A percentile compares a stretch with the other conserved stretches of the same genome.
Evolutionary conservation across 495 filamentous ascomycete genomes (phyloP).

Genomic region (Glarea lozoyensis): DNA sequence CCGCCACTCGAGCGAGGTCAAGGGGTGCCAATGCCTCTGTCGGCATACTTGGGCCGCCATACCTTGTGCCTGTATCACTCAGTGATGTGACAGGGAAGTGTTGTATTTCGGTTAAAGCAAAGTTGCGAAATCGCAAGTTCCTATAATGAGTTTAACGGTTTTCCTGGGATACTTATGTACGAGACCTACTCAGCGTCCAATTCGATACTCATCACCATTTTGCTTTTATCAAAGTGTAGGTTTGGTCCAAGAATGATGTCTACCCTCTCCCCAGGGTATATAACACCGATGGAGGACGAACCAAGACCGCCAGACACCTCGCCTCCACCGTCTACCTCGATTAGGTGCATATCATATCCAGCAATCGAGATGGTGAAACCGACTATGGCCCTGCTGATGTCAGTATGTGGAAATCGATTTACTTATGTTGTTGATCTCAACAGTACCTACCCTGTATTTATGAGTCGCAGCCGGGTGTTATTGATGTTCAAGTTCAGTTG

Average conservation of each 20-base stretch:
- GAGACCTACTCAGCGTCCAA: conserved; percentile 33
- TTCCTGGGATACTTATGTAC: neutral
- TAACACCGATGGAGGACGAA: conserved; percentile 30
- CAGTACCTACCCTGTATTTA: conserved; percentile 12
- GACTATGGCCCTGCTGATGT: conserved; percentile 30
- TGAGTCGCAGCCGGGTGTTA: neutral
- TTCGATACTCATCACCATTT: conserved; percentile 16
- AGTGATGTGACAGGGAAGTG: too few species aligned
- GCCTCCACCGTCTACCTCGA: conserved; percentile 36
- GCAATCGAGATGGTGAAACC: conserved; percentile 31
- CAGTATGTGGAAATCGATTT: conserved; percentile 2
- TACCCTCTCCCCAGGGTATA: conserved; percentile 43
- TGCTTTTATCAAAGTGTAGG: neutral
- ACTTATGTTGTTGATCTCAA: conserved; percentile 2
- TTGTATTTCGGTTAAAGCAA: conserved; percentile 32
- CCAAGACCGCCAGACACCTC: conserved; percentile 19
- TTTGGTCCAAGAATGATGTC: conserved; percentile 30
- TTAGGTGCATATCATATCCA: conserved; percentile 23
- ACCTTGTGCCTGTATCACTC: too few species aligned
- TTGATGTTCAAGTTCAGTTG: neutral
- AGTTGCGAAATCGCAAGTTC: conserved; percentile 39
- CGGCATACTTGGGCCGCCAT: conserved; percentile 15
- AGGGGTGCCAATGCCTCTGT: conserved; percentile 1
- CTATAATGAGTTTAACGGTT: conserved; percentile 13
- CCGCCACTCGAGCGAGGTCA: conserved; percentile 3